Evolutionary conservation across 2,329 filamentous ascomycete species (phyloP).

Genomic region (Aspergillus ustus): DNA sequence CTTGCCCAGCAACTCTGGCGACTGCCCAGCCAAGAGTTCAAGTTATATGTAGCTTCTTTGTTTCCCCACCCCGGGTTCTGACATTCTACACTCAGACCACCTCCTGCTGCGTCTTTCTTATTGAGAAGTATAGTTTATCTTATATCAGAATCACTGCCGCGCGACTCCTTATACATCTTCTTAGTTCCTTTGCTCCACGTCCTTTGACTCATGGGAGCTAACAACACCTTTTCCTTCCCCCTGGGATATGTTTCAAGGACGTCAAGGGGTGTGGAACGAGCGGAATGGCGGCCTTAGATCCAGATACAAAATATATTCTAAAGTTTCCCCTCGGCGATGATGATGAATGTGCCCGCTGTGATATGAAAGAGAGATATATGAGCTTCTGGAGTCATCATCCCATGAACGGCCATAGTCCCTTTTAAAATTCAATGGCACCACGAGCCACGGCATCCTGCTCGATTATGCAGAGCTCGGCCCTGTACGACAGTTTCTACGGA

Average conservation of each 20-base stretch:
- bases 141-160: too few relatives aligned
- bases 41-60: too few relatives aligned
- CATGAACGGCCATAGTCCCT: slow-evolving; percentile 1
- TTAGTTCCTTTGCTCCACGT: too few relatives aligned
- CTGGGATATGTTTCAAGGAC: slow-evolving; percentile 2
- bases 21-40: too few relatives aligned
- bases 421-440: slow-evolving; percentile 1
- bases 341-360: neutral
- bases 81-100: too few relatives aligned
- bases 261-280: neutral
- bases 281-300: slow-evolving; percentile 2
- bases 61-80: too few relatives aligned
- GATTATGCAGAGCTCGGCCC: slow-evolving; percentile 6
- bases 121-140: too few relatives aligned
- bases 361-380: slow-evolving; percentile 8
- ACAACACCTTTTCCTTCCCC: neutral
- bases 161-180: too few relatives aligned
- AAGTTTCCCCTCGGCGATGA: slow-evolving; percentile 5
- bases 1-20: too few relatives aligned
- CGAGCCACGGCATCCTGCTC: neutral
- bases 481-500: neutral
- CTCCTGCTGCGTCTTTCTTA: too few relatives aligned
- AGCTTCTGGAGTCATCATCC: slow-evolving; percentile 1
- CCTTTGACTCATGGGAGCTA: slow-evolving; percentile 33
- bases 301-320: slow-evolving; percentile 3